These are phyloP conservation scores for Phytophthora lateralis DNA, from an alignment of 352 stramenopile species.

Conservation along the genomic window DNA sequence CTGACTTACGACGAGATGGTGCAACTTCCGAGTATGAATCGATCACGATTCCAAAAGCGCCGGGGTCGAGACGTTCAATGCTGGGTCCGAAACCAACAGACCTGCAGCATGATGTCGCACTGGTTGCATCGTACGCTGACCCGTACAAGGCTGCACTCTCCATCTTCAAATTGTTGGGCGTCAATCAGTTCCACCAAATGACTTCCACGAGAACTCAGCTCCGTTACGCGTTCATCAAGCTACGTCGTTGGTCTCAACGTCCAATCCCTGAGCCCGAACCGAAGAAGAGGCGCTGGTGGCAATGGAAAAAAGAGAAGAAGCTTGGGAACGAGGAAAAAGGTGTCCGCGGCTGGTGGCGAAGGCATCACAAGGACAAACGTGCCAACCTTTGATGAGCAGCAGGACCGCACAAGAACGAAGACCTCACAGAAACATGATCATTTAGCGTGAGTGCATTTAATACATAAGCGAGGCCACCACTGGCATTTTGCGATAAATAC, in stretches of 20 bases:
- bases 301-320: constrained; percentile 23
- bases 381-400: constrained; percentile 14
- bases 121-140: constrained; percentile 66
- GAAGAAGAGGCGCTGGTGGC: constrained; percentile 33
- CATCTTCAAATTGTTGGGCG: constrained; percentile 71
- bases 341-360: constrained; percentile 26
- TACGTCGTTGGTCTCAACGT: constrained; percentile 50
- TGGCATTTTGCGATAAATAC: constrained; percentile 36
- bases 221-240: constrained; percentile 62
- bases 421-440: constrained; percentile 4
- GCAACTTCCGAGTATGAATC: constrained; percentile 18
- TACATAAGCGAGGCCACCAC: constrained; percentile 33
- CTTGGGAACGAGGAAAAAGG: constrained; percentile 19
- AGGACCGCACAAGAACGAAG: neutral
- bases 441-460: constrained; percentile 31
- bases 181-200: constrained; percentile 78
- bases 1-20: constrained; percentile 30
- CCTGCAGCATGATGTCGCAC: constrained; percentile 43
- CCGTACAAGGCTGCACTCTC: constrained; percentile 77
- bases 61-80: constrained; percentile 36
- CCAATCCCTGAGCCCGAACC: constrained; percentile 23
- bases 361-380: constrained; percentile 32
- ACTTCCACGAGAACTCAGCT: constrained; percentile 60
- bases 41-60: constrained; percentile 26
- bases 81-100: constrained; percentile 44